Percentiles rank a stretch among this genome's conserved stretches.
phyloP scores from a whole-genome alignment of 2,329 filamentous ascomycete genomes.

The Aspergillus nomiae region DNA sequence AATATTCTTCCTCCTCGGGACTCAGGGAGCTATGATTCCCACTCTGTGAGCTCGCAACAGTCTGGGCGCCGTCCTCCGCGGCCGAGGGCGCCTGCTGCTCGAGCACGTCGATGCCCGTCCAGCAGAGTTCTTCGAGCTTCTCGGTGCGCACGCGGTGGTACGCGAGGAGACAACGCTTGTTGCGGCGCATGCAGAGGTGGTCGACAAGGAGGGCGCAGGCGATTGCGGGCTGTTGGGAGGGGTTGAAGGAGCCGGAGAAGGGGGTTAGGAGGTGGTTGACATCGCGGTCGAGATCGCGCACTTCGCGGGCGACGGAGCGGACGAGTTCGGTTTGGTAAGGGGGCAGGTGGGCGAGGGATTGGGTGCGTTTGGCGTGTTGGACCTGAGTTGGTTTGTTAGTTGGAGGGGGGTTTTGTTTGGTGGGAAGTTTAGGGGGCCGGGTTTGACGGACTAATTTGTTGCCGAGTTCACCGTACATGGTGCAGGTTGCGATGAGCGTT shows the following conservation, averaged over 20 bases:
- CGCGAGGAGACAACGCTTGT: conserved; percentile 91
- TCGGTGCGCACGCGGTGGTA: conserved; percentile 90
- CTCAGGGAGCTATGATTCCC: conserved; percentile 72
- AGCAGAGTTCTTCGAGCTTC: conserved; percentile 90
- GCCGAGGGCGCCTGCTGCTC: conserved; percentile 64
- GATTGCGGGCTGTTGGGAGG: conserved; percentile 75
- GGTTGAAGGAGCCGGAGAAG: conserved; percentile 83
- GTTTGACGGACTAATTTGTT: conserved; percentile 71
- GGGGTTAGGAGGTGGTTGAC: conserved; percentile 76
- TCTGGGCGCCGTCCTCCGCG: conserved; percentile 37
- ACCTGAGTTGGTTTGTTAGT: conserved; percentile 53
- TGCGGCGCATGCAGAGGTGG: conserved; percentile 90
- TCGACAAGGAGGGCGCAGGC: conserved; percentile 90
- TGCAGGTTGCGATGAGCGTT: conserved; percentile 1
- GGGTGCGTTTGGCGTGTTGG: conserved; percentile 92
- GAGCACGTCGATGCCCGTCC: conserved; percentile 82
- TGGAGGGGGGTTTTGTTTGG: not conserved
- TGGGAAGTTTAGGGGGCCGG: not conserved
- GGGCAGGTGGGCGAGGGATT: conserved; percentile 80
- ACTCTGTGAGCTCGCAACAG: conserved; percentile 48
- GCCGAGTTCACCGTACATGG: conserved; percentile 85
- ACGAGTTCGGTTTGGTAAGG: conserved; percentile 92
- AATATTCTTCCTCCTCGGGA: conserved; percentile 95
- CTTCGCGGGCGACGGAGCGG: conserved; percentile 83
- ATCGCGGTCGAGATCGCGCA: conserved; percentile 89